phyloP scores from a whole-genome alignment of 2,329 filamentous ascomycete genomes.

The Microcyclospora tardicrescens region DNA sequence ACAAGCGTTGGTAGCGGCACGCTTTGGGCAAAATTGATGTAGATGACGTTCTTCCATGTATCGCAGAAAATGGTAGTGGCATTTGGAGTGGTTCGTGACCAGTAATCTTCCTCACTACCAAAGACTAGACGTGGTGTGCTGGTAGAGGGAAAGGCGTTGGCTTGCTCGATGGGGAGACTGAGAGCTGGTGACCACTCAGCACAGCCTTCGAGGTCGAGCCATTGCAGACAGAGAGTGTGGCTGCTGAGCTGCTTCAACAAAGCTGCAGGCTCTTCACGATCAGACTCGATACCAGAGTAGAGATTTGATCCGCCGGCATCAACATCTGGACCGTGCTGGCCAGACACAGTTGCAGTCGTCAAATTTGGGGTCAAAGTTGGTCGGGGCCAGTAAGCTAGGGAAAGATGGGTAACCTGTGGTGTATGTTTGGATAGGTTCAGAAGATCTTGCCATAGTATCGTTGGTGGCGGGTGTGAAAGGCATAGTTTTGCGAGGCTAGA shows the following conservation, averaged over 20 bases:
- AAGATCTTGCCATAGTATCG: slow-evolving; percentile 43
- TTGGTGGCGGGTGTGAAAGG: slow-evolving; percentile 38
- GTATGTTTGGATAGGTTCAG: slow-evolving; percentile 40
- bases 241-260: slow-evolving; percentile 44
- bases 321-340: slow-evolving; percentile 29
- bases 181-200: slow-evolving; percentile 42
- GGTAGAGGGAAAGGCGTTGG: neutral
- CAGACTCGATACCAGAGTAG: slow-evolving; percentile 41
- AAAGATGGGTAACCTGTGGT: slow-evolving; percentile 48
- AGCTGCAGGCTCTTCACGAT: slow-evolving; percentile 43
- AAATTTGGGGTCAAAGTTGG: slow-evolving; percentile 46
- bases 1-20: slow-evolving; percentile 26
- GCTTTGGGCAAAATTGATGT: slow-evolving; percentile 31
- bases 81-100: slow-evolving; percentile 4
- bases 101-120: slow-evolving; percentile 3
- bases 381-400: slow-evolving; percentile 48
- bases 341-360: slow-evolving; percentile 30
- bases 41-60: slow-evolving; percentile 32
- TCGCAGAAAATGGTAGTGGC: slow-evolving; percentile 24
- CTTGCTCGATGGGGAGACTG: slow-evolving; percentile 3
- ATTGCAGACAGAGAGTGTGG: slow-evolving; percentile 45
- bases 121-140: too few species aligned
- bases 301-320: slow-evolving; percentile 39
- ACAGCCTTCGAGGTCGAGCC: slow-evolving; percentile 51
- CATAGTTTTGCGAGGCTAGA: slow-evolving; percentile 44